Conservation (phyloP, 768 basidiomycete genomes). For the Gautieria morchelliformis region DNA sequence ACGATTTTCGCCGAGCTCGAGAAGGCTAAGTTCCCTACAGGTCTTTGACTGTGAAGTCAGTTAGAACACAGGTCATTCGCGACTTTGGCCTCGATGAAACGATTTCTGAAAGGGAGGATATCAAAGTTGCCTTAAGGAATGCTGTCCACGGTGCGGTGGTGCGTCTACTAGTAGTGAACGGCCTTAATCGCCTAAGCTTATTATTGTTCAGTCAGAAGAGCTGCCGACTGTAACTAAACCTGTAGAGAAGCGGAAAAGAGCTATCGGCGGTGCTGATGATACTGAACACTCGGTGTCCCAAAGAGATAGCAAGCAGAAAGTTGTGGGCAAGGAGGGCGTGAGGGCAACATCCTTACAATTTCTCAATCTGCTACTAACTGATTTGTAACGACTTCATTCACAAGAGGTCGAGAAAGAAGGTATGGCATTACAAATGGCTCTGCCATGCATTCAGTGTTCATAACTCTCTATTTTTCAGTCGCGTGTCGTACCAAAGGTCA, state of each 20-base stretch:
- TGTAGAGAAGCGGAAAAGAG: neutral
- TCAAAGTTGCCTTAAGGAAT: conserved; percentile 38
- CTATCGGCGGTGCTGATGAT: neutral
- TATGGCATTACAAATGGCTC: neutral
- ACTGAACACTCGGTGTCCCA: neutral
- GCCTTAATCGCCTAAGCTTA: too few relatives aligned
- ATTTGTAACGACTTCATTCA: neutral
- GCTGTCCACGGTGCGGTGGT: conserved; percentile 32
- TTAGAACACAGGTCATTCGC: conserved; percentile 42
- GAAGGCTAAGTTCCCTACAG: conserved; percentile 18
- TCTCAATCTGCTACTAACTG: neutral
- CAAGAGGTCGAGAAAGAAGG: neutral
- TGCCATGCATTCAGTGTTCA: neutral
- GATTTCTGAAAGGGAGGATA: conserved; percentile 31
- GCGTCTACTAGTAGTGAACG: conserved; percentile 5
- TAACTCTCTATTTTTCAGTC: neutral
- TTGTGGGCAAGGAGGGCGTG: neutral
- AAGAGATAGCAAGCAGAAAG: neutral
- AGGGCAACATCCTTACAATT: neutral
- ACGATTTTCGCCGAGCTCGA: too few relatives aligned
- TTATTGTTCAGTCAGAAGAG: neutral
- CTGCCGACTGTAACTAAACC: neutral
- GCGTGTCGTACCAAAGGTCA: neutral
- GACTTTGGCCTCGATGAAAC: conserved; percentile 35
- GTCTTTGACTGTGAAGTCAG: conserved; percentile 36